These are phyloP conservation scores for Cenchrus purpureus DNA, from an alignment of 176 grass and related monocot genomes.

Conservation along the genomic window DNA sequence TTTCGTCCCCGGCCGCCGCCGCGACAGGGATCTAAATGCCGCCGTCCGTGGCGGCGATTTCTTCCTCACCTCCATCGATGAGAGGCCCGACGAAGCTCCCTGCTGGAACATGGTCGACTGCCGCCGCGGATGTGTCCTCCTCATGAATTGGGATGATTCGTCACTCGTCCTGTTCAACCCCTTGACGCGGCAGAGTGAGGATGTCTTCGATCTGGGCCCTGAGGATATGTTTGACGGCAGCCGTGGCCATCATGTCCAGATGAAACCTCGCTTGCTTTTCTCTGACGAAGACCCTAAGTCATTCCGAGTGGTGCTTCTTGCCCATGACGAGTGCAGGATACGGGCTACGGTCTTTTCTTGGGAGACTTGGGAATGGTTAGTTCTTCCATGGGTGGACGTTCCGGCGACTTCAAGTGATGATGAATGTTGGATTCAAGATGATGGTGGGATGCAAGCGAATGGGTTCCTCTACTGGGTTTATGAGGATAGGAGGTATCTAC, in stretches of 20 bases:
- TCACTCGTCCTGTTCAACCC: background rate
- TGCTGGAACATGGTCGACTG: background rate
- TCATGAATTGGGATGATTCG: background rate
- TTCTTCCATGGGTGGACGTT: background rate
- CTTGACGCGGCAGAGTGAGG: background rate
- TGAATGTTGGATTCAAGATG: background rate
- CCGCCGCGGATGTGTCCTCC: constrained; percentile 3
- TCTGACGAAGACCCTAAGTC: background rate
- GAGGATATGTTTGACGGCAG: background rate
- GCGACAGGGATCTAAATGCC: background rate
- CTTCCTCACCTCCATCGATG: background rate
- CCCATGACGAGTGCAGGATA: background rate
- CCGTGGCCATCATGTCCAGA: background rate
- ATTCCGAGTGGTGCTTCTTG: background rate
- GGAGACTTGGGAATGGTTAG: background rate
- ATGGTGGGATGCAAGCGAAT: constrained; percentile 15
- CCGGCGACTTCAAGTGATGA: background rate
- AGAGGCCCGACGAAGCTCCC: background rate
- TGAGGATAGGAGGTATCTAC: background rate
- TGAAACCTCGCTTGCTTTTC: background rate
- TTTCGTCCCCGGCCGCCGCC: background rate
- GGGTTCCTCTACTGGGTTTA: constrained; percentile 16
- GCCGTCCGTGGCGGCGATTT: background rate
- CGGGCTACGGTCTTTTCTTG: background rate
- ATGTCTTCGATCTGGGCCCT: background rate